Evolutionary conservation across 495 filamentous ascomycete species (phyloP).

Genomic region (Oleoguttula mirabilis): DNA sequence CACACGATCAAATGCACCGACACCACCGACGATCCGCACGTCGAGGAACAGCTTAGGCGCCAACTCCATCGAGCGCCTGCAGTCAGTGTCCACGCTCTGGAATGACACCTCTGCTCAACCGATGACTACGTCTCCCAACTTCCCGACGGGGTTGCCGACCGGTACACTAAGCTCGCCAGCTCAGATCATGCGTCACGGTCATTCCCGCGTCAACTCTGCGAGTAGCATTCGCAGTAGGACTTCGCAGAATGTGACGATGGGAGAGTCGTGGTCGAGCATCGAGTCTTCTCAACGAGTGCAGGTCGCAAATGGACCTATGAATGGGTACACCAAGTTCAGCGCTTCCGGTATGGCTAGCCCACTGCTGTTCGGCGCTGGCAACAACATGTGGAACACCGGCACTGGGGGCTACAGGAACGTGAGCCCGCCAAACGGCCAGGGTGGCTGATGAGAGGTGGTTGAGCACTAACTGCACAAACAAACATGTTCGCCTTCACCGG

Average conservation of each 20-base stretch:
- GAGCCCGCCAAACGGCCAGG: constrained; percentile 5
- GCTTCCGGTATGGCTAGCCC: constrained; percentile 5
- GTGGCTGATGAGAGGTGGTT: too few relatives aligned
- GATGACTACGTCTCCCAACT: not conserved
- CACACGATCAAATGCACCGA: not conserved
- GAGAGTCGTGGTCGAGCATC: constrained; percentile 6
- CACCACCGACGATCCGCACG: constrained; percentile 5
- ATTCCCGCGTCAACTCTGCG: constrained; percentile 19
- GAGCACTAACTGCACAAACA: too few relatives aligned
- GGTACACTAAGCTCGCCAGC: constrained; percentile 12
- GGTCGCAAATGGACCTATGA: not conserved
- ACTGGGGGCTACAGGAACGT: not conserved
- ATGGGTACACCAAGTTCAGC: constrained; percentile 8
- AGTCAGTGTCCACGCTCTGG: constrained; percentile 13
- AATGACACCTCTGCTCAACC: constrained; percentile 5
- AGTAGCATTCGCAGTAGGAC: constrained; percentile 12
- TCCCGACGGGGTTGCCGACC: constrained; percentile 13
- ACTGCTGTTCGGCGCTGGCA: constrained; percentile 17
- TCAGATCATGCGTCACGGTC: not conserved
- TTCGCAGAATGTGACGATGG: constrained; percentile 7
- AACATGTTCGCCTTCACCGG: too few relatives aligned
- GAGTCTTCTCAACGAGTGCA: constrained; percentile 1
- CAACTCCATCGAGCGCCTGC: constrained; percentile 3
- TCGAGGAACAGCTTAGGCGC: not conserved
- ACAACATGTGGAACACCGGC: constrained; percentile 14